Conservation (phyloP, 2,329 filamentous ascomycete species). For the Trichoderma guizhouense region DNA sequence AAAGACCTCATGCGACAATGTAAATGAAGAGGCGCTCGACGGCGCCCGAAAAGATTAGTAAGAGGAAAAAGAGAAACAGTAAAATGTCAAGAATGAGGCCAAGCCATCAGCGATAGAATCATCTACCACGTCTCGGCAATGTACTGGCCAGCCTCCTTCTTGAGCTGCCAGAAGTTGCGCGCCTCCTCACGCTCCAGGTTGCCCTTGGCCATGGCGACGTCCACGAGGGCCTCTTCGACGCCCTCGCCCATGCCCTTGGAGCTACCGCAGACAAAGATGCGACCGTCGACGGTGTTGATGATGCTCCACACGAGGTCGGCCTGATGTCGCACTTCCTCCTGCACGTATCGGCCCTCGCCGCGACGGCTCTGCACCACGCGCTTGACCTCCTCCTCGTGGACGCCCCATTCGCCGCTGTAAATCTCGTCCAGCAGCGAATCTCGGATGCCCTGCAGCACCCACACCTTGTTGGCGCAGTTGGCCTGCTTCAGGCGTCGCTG, state of each 20-base stretch:
- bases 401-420: conserved; percentile 94
- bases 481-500: conserved; percentile 89
- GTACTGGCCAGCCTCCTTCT: conserved; percentile 91
- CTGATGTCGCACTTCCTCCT: conserved; percentile 88
- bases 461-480: conserved; percentile 96
- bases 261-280: conserved; percentile 94
- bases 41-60: neutral
- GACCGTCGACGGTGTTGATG: conserved; percentile 91
- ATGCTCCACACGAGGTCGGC: conserved; percentile 98
- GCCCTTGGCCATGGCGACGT: conserved; percentile 91
- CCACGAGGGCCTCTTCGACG: conserved; percentile 80
- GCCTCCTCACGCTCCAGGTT: conserved; percentile 81
- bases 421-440: conserved; percentile 93
- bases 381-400: conserved; percentile 83
- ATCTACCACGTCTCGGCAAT: conserved; percentile 75
- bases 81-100: neutral
- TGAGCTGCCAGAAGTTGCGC: conserved; percentile 81
- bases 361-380: conserved; percentile 73
- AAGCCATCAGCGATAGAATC: neutral
- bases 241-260: conserved; percentile 97
- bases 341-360: conserved; percentile 85
- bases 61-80: neutral
- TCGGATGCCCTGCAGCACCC: conserved; percentile 91
- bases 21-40: neutral
- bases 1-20: neutral